phyloP scores from a whole-genome alignment of 2,329 filamentous ascomycete genomes.

The Achaetomium macrosporum region DNA sequence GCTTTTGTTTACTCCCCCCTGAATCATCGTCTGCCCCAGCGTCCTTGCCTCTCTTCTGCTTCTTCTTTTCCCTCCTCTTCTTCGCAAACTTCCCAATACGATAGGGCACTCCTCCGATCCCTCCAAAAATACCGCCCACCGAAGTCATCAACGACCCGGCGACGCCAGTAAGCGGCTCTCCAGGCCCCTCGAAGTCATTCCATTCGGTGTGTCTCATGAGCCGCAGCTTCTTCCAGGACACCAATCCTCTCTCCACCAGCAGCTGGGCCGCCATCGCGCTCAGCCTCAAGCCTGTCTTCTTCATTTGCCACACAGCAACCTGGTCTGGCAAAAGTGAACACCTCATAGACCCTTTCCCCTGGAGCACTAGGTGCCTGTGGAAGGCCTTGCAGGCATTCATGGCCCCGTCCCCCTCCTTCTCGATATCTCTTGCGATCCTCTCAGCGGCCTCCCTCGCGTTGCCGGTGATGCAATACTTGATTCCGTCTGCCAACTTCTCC shows the following conservation, averaged over 20 bases:
- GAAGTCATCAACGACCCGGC: conserved; percentile 57
- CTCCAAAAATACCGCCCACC: conserved; percentile 53
- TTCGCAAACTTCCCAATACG: conserved; percentile 53
- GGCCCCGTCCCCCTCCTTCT: conserved; percentile 60
- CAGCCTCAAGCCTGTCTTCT: conserved; percentile 53
- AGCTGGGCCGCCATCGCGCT: conserved; percentile 61
- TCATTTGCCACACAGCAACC: conserved; percentile 61
- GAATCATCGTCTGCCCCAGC: conserved; percentile 22
- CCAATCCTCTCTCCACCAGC: conserved; percentile 53
- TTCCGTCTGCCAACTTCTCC: conserved; percentile 63
- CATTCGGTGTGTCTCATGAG: conserved; percentile 64
- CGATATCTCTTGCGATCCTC: conserved; percentile 56
- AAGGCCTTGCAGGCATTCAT: conserved; percentile 63
- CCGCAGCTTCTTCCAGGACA: conserved; percentile 58
- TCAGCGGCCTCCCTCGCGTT: conserved; percentile 53
- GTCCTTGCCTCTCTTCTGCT: conserved; percentile 36
- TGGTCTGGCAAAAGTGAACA: conserved; percentile 60
- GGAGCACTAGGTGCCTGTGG: conserved; percentile 52
- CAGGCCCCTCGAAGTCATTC: conserved; percentile 72
- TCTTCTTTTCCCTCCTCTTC: conserved; percentile 46
- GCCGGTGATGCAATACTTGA: conserved; percentile 59
- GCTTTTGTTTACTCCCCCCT: conserved; percentile 12
- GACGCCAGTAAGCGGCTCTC: conserved; percentile 64
- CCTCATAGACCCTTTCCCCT: conserved; percentile 50
- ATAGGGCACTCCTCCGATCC: conserved; percentile 59